Conservation (phyloP, 371 early-diverging fungal genomes). For the Haplosporangium sp. region DNA sequence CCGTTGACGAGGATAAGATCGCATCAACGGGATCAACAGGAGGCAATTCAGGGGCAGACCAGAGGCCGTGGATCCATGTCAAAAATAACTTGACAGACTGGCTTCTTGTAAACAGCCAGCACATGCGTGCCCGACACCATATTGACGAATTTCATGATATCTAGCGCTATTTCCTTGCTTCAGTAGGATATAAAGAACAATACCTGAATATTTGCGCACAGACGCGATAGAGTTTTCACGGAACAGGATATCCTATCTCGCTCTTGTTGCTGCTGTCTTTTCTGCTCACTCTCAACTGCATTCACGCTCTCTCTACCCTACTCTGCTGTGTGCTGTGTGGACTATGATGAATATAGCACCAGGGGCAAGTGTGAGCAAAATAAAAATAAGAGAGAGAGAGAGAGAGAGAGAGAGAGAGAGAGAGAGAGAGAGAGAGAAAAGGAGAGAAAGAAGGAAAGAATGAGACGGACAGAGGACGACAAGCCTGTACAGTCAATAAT, state of each 20-base stretch:
- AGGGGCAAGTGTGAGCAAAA: neutral
- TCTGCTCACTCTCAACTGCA: no score
- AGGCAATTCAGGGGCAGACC: conserved; percentile 34
- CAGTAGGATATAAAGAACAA: neutral
- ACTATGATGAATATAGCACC: no score
- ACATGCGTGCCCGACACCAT: conserved; percentile 64
- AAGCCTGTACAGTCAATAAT: no score
- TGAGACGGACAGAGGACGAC: neutral
- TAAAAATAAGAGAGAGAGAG: neutral
- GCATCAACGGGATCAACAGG: conserved; percentile 11
- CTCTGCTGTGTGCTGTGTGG: neutral
- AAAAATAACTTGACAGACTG: conserved; percentile 75
- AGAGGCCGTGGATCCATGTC: conserved; percentile 62
- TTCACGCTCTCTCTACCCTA: no score
- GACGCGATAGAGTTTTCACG: no score
- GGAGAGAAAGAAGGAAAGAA: neutral
- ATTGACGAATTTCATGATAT: conserved; percentile 71
- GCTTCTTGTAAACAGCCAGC: conserved; percentile 70
- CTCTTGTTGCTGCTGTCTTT: no score
- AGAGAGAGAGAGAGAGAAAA: neutral
- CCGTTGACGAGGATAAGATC: conserved; percentile 55
- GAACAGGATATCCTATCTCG: no score
- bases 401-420: neutral
- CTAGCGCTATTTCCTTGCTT: conserved; percentile 19
- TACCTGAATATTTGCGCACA: neutral